These are phyloP conservation scores for Lathyrus aphaca DNA, from an alignment of 306 rosid species.

Conservation along the genomic window DNA sequence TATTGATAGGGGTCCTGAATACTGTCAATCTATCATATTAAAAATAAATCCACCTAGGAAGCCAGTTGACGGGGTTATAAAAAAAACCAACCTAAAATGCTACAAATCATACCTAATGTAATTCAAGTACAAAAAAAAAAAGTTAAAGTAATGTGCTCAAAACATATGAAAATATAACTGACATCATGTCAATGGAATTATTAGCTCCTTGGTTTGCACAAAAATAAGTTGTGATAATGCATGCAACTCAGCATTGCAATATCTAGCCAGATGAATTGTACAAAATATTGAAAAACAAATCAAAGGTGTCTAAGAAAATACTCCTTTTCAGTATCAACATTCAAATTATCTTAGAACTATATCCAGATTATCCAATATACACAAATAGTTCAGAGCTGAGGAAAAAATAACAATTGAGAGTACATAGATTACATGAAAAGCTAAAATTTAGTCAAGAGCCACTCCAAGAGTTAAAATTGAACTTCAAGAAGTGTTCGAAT, in stretches of 20 bases:
- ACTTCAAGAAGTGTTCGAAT: constrained; percentile 29
- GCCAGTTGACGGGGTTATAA: constrained; percentile 11
- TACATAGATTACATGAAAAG: constrained; percentile 15
- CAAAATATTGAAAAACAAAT: constrained; percentile 10
- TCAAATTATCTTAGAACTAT: constrained; percentile 5
- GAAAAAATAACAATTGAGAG: neutral
- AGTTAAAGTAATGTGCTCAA: constrained; percentile 16
- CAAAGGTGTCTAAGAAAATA: constrained; percentile 1
- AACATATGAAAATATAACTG: constrained; percentile 12
- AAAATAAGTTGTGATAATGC: constrained; percentile 22
- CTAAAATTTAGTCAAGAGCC: constrained; percentile 25
- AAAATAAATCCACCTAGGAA: constrained; percentile 37
- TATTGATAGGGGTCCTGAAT: constrained; percentile 59
- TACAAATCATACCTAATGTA: constrained; percentile 17
- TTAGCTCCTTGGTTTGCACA: constrained; percentile 26
- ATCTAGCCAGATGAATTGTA: constrained; percentile 22
- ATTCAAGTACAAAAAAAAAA: constrained; percentile 21
- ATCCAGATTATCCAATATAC: constrained; percentile 21
- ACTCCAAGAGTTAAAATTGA: neutral
- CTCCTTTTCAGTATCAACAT: constrained; percentile 6
- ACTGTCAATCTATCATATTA: constrained; percentile 43
- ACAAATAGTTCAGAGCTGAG: constrained; percentile 19
- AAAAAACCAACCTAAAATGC: constrained; percentile 33
- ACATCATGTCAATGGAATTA: neutral
- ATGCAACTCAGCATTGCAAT: constrained; percentile 11